Conservation (phyloP, 1,284 basidiomycete genomes). For the Cryptococcus amylolentus region DNA sequence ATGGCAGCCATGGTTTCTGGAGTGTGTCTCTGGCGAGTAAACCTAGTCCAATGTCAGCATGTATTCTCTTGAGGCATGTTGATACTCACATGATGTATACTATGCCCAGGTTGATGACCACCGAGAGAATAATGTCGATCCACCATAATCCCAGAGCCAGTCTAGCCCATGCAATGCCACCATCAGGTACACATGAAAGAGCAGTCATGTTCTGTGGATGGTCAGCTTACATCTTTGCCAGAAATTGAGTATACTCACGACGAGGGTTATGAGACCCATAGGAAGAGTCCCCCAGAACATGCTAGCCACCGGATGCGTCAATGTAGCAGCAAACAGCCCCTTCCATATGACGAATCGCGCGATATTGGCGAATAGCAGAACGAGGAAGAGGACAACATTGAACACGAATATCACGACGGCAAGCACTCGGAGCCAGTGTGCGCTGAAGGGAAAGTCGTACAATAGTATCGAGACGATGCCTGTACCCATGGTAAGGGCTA, state of each 20-base stretch:
- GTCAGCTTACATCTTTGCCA: conserved; percentile 33
- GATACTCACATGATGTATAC: conserved; percentile 61
- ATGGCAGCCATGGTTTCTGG: conserved; percentile 58
- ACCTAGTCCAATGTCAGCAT: conserved; percentile 49
- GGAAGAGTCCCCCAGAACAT: conserved; percentile 67
- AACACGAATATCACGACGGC: conserved; percentile 60
- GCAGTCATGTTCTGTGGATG: conserved; percentile 52
- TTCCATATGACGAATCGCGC: conserved; percentile 59
- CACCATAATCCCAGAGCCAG: conserved; percentile 71
- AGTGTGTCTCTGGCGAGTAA: conserved; percentile 61
- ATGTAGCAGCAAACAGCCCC: conserved; percentile 57
- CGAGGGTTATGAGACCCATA: conserved; percentile 67
- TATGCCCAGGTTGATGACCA: conserved; percentile 62
- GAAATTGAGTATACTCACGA: conserved; percentile 43
- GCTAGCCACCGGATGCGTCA: conserved; percentile 62
- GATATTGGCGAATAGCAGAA: conserved; percentile 55
- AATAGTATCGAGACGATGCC: conserved; percentile 52
- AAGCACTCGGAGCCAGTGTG: conserved; percentile 46
- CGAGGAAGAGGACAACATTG: conserved; percentile 62
- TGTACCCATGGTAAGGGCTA: conserved; percentile 50
- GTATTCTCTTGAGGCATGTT: neutral
- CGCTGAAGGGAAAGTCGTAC: conserved; percentile 52
- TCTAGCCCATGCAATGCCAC: conserved; percentile 59
- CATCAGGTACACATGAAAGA: conserved; percentile 44
- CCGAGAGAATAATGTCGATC: conserved; percentile 60